Evolutionary conservation across 2,329 filamentous ascomycete genomes (phyloP).

Genomic region (Lojkania enalia): DNA sequence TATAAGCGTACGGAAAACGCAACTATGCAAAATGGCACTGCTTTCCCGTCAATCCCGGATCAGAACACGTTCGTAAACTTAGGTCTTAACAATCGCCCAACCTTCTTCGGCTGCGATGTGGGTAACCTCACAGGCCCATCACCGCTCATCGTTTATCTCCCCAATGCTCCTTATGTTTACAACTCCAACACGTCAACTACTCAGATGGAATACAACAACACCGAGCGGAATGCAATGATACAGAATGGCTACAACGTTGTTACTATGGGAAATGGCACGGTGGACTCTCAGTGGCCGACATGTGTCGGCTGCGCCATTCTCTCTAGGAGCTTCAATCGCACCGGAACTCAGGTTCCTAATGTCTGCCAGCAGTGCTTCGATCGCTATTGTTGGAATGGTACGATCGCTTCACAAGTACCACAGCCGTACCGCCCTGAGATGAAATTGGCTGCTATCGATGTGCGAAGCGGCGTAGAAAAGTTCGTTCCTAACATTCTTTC

Average conservation of each 20-base stretch:
- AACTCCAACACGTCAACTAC: constrained; percentile 81
- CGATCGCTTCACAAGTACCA: constrained; percentile 46
- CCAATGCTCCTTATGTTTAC: constrained; percentile 79
- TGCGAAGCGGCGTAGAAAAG: constrained; percentile 26
- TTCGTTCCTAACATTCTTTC: constrained; percentile 17
- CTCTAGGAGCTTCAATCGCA: constrained; percentile 72
- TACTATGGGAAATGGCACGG: constrained; percentile 79
- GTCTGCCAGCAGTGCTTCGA: constrained; percentile 77
- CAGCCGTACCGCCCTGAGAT: constrained; percentile 33
- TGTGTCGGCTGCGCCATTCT: constrained; percentile 91
- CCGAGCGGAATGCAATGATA: constrained; percentile 77
- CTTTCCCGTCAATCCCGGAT: constrained; percentile 73
- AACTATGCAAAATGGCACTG: constrained; percentile 66
- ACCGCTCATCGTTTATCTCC: constrained; percentile 84
- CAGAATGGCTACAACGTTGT: constrained; percentile 82
- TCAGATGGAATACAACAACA: constrained; percentile 63
- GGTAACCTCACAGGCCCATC: constrained; percentile 62
- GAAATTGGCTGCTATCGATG: constrained; percentile 21
- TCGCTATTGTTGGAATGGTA: constrained; percentile 94
- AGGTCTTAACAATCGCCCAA: constrained; percentile 71
- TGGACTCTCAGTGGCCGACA: constrained; percentile 65
- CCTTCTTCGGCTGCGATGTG: constrained; percentile 78
- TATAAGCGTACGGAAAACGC: constrained; percentile 66
- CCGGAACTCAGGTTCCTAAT: constrained; percentile 67
- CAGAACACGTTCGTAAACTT: constrained; percentile 78